A percentile compares a stretch with the other conserved stretches of the same genome.
These are phyloP conservation scores for Mucor circinelloides DNA, from an alignment of 371 early-diverging fungal genomes.

Conservation along the genomic window DNA sequence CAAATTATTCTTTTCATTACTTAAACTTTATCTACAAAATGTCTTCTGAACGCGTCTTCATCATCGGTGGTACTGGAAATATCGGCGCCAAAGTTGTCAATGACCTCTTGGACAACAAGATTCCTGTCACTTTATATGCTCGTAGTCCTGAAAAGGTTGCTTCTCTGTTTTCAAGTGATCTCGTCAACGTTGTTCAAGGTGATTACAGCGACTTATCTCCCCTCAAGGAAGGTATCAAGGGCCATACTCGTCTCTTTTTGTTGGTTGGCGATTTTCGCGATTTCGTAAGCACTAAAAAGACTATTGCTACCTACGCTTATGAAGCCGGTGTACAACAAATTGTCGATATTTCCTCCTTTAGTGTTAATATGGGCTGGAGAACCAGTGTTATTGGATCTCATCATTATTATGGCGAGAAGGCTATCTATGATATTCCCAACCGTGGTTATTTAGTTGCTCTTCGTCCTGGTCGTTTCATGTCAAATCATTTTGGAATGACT, in stretches of 20 bases:
- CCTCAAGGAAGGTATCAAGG: constrained; percentile 22
- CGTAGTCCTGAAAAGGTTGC: constrained; percentile 23
- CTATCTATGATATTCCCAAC: constrained; percentile 24
- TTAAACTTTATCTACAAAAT: neutral
- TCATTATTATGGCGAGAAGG: constrained; percentile 32
- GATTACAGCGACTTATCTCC: constrained; percentile 24
- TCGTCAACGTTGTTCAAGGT: constrained; percentile 24
- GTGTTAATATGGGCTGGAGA: constrained; percentile 23
- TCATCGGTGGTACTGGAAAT: constrained; percentile 40
- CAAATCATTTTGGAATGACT: constrained; percentile 17
- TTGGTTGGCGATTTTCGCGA: constrained; percentile 9
- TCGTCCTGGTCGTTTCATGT: constrained; percentile 38
- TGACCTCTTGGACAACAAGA: constrained; percentile 14
- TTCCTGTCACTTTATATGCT: constrained; percentile 20
- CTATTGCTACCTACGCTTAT: constrained; percentile 21
- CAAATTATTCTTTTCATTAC: neutral
- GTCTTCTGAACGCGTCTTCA: constrained; percentile 18
- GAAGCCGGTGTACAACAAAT: constrained; percentile 39
- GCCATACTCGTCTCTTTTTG: constrained; percentile 36
- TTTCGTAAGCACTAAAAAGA: constrained; percentile 11
- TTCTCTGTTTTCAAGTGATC: constrained; percentile 1
- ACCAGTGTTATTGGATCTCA: neutral
- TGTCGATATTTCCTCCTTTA: constrained; percentile 32
- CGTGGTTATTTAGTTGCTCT: constrained; percentile 29
- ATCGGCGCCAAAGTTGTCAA: constrained; percentile 20